phyloP scores from a whole-genome alignment of 2,329 filamentous ascomycete genomes.

The Calonectria naviculata region DNA sequence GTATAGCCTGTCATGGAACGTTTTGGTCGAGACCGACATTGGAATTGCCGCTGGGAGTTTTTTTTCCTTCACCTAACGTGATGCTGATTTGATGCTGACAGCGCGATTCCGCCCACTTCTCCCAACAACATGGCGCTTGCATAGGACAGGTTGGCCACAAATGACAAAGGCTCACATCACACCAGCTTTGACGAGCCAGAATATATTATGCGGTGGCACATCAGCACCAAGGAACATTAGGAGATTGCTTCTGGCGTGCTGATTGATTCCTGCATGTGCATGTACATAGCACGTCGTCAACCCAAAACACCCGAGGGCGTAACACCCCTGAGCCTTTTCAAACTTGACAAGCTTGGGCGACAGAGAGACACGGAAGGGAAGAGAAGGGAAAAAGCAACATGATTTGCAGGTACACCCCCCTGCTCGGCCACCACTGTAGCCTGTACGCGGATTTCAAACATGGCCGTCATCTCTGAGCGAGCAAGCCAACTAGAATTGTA shows the following conservation, averaged over 20 bases:
- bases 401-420: neutral
- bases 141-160: constrained; percentile 18
- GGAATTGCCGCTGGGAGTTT: neutral
- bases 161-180: neutral
- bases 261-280: constrained; percentile 12
- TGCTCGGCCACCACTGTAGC: neutral
- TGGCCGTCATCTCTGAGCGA: neutral
- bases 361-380: neutral
- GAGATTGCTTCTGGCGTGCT: constrained; percentile 12
- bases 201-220: constrained; percentile 16
- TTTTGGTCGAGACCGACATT: neutral
- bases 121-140: constrained; percentile 12
- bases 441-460: neutral
- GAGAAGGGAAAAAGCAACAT: neutral
- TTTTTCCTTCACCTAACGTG: neutral
- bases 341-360: constrained; percentile 18
- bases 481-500: neutral
- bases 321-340: constrained; percentile 34
- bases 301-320: constrained; percentile 38
- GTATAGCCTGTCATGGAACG: neutral
- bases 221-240: constrained; percentile 9
- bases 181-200: neutral
- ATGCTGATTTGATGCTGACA: constrained; percentile 25
- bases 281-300: constrained; percentile 27
- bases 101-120: constrained; percentile 10